Percentiles rank a stretch among this genome's conserved stretches.
These are phyloP conservation scores for Termitomyces sp. DNA, from an alignment of 768 basidiomycete species.

Conservation along the genomic window DNA sequence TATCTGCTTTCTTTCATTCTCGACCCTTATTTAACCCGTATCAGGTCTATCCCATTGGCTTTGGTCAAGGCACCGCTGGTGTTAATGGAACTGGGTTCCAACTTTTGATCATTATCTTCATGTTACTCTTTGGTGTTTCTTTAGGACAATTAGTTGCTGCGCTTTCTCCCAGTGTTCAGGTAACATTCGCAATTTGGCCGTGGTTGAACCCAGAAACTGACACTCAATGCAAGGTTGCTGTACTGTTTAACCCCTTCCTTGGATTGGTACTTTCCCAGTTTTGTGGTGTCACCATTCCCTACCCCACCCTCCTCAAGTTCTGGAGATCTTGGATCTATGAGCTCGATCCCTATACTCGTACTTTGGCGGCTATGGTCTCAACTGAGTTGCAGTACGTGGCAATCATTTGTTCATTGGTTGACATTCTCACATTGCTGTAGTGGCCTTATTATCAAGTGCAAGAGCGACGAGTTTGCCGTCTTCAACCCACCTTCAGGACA, in stretches of 20 bases:
- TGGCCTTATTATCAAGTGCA: slow-evolving; percentile 60
- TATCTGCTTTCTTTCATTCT: not conserved
- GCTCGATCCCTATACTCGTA: slow-evolving; percentile 64
- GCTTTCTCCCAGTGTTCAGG: slow-evolving; percentile 68
- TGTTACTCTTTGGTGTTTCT: slow-evolving; percentile 61
- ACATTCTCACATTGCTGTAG: slow-evolving; percentile 23
- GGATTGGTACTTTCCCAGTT: slow-evolving; percentile 60
- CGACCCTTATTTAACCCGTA: not conserved
- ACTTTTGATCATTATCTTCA: slow-evolving; percentile 62
- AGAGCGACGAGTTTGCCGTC: slow-evolving; percentile 58
- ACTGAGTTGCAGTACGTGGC: slow-evolving; percentile 63
- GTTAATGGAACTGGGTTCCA: slow-evolving; percentile 65
- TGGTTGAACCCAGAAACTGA: not conserved
- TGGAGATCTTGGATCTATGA: slow-evolving; percentile 80
- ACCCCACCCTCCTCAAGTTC: slow-evolving; percentile 54
- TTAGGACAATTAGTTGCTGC: slow-evolving; percentile 73
- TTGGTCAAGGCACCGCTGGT: slow-evolving; percentile 57
- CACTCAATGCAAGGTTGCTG: slow-evolving; percentile 46
- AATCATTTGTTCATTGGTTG: not conserved
- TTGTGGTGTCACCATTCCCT: slow-evolving; percentile 79
- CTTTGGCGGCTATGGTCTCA: slow-evolving; percentile 65
- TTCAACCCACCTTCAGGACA: slow-evolving; percentile 73
- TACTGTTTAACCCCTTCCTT: slow-evolving; percentile 76
- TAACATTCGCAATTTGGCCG: slow-evolving; percentile 3
- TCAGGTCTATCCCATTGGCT: slow-evolving; percentile 59